Evolutionary conservation across 2,329 filamentous ascomycete genomes (phyloP).

Genomic region (Harringtonia lauricola): DNA sequence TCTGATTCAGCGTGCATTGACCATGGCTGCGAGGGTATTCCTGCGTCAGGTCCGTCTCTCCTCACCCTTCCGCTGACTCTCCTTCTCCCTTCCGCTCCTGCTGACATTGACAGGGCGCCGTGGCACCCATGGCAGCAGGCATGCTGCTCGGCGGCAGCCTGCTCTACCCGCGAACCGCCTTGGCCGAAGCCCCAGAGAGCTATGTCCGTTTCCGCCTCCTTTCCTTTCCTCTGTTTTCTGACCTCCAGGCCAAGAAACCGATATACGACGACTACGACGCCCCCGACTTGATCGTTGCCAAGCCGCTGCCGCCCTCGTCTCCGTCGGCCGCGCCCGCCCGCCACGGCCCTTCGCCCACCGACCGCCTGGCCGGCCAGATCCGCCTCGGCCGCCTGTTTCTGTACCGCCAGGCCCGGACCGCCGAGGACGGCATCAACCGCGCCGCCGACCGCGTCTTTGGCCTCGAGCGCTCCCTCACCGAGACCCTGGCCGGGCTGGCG

Average conservation of each 20-base stretch:
- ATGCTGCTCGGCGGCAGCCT: constrained; percentile 36
- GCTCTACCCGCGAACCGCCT: constrained; percentile 33
- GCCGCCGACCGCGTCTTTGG: constrained; percentile 70
- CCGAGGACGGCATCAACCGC: constrained; percentile 75
- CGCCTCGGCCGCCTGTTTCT: constrained; percentile 69
- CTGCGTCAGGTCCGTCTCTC: constrained; percentile 38
- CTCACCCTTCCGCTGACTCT: neutral
- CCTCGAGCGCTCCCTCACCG: constrained; percentile 82
- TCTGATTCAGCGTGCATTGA: no score
- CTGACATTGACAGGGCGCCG: constrained; percentile 28
- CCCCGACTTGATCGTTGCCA: constrained; percentile 11
- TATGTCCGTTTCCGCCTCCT: constrained; percentile 3
- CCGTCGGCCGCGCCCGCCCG: constrained; percentile 15
- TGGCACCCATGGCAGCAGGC: constrained; percentile 42
- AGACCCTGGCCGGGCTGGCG: constrained; percentile 78
- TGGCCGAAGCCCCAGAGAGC: constrained; percentile 37
- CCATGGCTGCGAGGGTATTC: constrained; percentile 50
- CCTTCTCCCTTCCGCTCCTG: neutral
- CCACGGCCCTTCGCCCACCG: constrained; percentile 65
- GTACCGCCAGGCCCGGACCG: constrained; percentile 60
- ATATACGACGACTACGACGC: constrained; percentile 67
- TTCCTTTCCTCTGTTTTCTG: constrained; percentile 1
- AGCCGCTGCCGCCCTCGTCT: constrained; percentile 4
- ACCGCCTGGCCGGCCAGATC: constrained; percentile 76
- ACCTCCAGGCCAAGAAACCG: constrained; percentile 45